A percentile compares a stretch with the other conserved stretches of the same genome.
phyloP scores from a whole-genome alignment of 371 early-diverging fungal species.

The Apophysomyces variabilis region DNA sequence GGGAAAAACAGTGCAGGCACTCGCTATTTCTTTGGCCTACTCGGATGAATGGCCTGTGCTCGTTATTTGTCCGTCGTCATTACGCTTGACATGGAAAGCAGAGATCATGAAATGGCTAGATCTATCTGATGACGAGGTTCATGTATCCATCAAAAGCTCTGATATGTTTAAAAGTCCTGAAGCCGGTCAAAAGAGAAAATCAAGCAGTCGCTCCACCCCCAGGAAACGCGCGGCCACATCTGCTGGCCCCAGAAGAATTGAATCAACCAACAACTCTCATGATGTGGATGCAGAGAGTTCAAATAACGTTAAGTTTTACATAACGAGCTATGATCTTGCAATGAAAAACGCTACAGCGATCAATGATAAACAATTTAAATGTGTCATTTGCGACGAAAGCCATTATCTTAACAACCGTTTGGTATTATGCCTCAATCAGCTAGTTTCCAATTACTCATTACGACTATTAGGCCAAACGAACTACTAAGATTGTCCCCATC shows the following conservation, averaged over 20 bases:
- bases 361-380: slow-evolving; percentile 22
- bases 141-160: slow-evolving; percentile 32
- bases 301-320: slow-evolving; percentile 33
- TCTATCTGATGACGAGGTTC: slow-evolving; percentile 35
- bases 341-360: slow-evolving; percentile 43
- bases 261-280: background rate
- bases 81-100: slow-evolving; percentile 59
- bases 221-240: background rate
- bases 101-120: slow-evolving; percentile 56
- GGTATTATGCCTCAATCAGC: slow-evolving; percentile 18
- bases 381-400: slow-evolving; percentile 47
- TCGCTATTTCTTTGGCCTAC: slow-evolving; percentile 62
- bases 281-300: background rate
- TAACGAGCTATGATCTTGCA: slow-evolving; percentile 48
- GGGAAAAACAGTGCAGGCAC: slow-evolving; percentile 94
- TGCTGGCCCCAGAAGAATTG: background rate
- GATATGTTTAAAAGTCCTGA: background rate
- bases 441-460: background rate
- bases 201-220: background rate
- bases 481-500: slow-evolving; percentile 51
- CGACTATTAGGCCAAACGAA: slow-evolving; percentile 43
- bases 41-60: slow-evolving; percentile 61
- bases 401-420: slow-evolving; percentile 60
- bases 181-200: background rate
- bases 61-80: slow-evolving; percentile 62